Evolutionary conservation across 2,329 filamentous ascomycete genomes (phyloP).

Genomic region (Knufia petricola): DNA sequence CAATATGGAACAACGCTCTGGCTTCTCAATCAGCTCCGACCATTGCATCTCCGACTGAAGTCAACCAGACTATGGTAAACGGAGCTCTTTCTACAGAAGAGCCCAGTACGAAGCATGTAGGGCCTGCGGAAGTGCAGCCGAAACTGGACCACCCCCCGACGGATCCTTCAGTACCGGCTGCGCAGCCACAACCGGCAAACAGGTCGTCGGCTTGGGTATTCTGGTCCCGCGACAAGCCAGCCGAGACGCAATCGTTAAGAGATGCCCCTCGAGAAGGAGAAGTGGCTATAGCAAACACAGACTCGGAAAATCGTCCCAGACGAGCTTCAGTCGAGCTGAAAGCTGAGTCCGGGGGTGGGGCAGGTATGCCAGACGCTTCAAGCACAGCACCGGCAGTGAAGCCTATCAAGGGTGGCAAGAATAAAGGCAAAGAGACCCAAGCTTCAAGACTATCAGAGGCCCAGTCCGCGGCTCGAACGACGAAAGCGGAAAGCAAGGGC

Average conservation of each 20-base stretch:
- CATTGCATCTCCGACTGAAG: not conserved
- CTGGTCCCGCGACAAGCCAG: conserved; percentile 24
- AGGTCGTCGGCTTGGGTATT: conserved; percentile 23
- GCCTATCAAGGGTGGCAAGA: conserved; percentile 8
- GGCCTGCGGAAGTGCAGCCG: no score
- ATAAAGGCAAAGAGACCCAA: conserved; percentile 15
- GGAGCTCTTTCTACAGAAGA: conserved; percentile 3
- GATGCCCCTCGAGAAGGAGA: conserved; percentile 19
- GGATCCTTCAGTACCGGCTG: conserved; percentile 18
- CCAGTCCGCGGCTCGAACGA: conserved; percentile 28
- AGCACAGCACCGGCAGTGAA: conserved; percentile 2
- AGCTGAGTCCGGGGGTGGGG: conserved; percentile 10
- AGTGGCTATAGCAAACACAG: conserved; percentile 22
- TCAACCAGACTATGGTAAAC: conserved; percentile 8
- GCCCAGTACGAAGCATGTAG: not conserved
- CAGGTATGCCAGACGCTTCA: conserved; percentile 9
- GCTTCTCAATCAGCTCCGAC: conserved; percentile 6
- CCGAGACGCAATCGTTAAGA: conserved; percentile 11
- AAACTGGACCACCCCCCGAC: no score
- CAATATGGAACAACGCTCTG: conserved; percentile 32
- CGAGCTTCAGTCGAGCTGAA: conserved; percentile 24
- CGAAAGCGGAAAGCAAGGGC: conserved; percentile 17
- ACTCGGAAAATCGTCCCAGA: conserved; percentile 22
- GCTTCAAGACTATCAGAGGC: conserved; percentile 20
- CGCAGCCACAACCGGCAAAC: conserved; percentile 15